Base-by-base conservation (phyloP, 768 basidiomycete species). In the Galerina sulciceps region DNA sequence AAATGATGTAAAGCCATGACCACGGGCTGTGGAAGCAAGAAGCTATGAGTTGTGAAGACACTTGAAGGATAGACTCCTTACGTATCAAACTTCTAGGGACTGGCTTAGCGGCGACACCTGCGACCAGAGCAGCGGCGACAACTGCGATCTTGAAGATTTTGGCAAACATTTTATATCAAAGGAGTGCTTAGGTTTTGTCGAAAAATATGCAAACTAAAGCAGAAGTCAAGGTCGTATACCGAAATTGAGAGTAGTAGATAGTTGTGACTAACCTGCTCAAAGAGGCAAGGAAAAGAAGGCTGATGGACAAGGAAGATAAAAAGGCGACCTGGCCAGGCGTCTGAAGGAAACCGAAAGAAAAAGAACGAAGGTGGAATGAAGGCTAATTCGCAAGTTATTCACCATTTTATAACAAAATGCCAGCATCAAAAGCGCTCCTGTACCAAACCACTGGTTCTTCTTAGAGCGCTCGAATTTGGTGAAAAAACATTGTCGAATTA, bases 1-100 rank as follows among this genome's bases (percentile, higher is more conserved):
- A 67, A 77, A 74, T 17, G 69, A 71, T 20, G 20, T 10, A 41
- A 55, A 41, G 31, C 52, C 62, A 35, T 59, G 47, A n/a, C 26
- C 43, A 22, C 20, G 38, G 36, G 43, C 31, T 20, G 35, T 17
- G 22, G 15, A 11, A 40, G 50, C 54, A 26, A 51, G 3, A n/a
- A 26, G 18, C 20, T 3, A 43, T 45, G 41, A 45, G 44, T 31
- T 17, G 44, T 44, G 15, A 20, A 45, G 5, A 17, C 18, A 35
- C 23, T 15, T 15, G 9, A 11, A 20, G 15, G 2, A 15, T 11
- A 45, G 1, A 3, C 14, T 4, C 47, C 54, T 11, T 37, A 55
- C 54, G 20, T 5, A 51, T 31, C 42, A 49, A 58, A 43, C 50
- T 53, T 8, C 41, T 47, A 46, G 60, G 60, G 8, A 61, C 49